Conservation (phyloP, 2,329 filamentous ascomycete genomes). For the Fusarium sp. region DNA sequence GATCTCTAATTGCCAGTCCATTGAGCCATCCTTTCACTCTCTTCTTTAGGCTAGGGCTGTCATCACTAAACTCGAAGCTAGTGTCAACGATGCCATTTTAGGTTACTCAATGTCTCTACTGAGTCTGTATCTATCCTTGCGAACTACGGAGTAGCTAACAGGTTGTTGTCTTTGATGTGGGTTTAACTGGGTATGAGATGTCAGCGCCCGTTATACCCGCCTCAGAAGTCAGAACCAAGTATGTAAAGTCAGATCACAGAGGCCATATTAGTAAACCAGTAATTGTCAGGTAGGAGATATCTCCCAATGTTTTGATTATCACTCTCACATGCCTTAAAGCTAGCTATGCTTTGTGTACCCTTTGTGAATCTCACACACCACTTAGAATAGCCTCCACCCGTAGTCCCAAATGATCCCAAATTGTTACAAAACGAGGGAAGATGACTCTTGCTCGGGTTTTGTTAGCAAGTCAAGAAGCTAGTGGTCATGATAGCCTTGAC, state of each 20-base stretch:
- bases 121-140: constrained; percentile 10
- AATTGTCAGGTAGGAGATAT: constrained; percentile 15
- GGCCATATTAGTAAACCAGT: neutral
- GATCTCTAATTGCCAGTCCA: constrained; percentile 17
- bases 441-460: constrained; percentile 29
- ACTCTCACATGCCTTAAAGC: constrained; percentile 18
- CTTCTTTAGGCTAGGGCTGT: constrained; percentile 28
- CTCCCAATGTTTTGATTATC: constrained; percentile 26
- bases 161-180: constrained; percentile 23
- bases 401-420: constrained; percentile 30
- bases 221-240: constrained; percentile 9
- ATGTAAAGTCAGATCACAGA: neutral
- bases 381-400: constrained; percentile 16
- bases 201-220: constrained; percentile 24
- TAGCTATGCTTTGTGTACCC: constrained; percentile 18
- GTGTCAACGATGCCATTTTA: constrained; percentile 30
- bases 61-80: constrained; percentile 35
- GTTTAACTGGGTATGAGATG: neutral
- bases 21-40: constrained; percentile 18
- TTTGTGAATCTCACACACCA: constrained; percentile 22
- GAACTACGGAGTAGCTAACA: constrained; percentile 6
- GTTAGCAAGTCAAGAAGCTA: constrained; percentile 23
- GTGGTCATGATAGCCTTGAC: constrained; percentile 27
- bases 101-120: neutral
- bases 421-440: constrained; percentile 36